Conservation (phyloP, 208 protist species). For the Leishmania martiniquensis region DNA sequence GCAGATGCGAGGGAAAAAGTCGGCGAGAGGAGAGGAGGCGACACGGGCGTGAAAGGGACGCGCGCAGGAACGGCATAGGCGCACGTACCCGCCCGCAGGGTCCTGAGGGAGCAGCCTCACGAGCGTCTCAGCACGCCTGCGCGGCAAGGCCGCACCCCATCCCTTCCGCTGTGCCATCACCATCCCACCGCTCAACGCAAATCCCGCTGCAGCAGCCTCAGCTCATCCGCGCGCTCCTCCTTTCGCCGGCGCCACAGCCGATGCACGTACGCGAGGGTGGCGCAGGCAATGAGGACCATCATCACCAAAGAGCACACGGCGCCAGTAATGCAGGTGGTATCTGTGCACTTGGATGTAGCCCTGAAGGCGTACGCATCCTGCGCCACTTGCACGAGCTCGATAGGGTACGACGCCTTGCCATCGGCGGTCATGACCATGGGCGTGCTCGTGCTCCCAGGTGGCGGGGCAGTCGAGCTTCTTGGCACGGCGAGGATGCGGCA, state of each 20-base stretch:
- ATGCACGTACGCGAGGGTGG: constrained; percentile 19
- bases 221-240: constrained; percentile 11
- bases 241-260: constrained; percentile 14
- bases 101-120: no score
- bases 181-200: constrained; percentile 3
- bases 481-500: background rate
- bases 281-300: constrained; percentile 20
- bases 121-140: background rate
- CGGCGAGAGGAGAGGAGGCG: background rate
- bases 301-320: constrained; percentile 16
- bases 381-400: background rate
- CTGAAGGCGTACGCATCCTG: background rate
- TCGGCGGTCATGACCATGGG: background rate
- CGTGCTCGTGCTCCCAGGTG: background rate
- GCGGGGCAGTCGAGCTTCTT: background rate
- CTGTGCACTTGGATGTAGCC: background rate
- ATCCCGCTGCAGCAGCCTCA: constrained; percentile 12
- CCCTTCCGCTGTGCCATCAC: background rate
- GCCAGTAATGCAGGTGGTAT: constrained; percentile 6
- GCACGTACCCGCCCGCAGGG: no score
- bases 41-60: background rate
- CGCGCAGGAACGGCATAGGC: background rate
- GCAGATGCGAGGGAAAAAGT: no score
- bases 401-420: background rate
- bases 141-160: background rate